Evolutionary conservation across 1,139 yeast species (phyloP).

Genomic region (Entelexis paramagnoliae): DNA sequence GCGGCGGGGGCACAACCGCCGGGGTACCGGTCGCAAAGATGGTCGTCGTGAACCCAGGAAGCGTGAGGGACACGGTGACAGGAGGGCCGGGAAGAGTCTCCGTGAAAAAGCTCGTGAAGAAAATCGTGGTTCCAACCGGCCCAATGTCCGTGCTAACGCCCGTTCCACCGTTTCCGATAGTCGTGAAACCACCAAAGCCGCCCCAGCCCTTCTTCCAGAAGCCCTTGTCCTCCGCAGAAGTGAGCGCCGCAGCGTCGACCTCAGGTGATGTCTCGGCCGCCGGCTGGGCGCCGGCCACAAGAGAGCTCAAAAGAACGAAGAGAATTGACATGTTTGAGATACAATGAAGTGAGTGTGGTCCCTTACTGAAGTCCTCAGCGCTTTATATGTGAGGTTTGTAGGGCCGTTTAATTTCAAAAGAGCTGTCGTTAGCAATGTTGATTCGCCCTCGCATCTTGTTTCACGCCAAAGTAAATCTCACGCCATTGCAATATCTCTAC

Average conservation of each 20-base stretch:
- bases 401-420: background rate
- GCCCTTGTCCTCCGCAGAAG: background rate
- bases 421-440: background rate
- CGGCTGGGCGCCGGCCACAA: background rate
- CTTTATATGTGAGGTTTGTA: too few species aligned
- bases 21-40: background rate
- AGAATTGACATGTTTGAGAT: background rate
- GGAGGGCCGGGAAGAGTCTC: background rate
- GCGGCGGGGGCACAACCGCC: background rate
- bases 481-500: too few species aligned
- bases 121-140: background rate
- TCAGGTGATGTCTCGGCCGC: background rate
- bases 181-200: background rate
- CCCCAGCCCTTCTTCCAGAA: background rate
- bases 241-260: background rate
- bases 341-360: background rate
- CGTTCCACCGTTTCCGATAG: background rate
- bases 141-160: background rate
- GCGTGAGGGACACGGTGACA: background rate
- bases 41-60: slow-evolving; percentile 1
- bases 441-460: too few species aligned
- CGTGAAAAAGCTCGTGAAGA: background rate
- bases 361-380: too few species aligned
- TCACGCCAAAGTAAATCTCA: too few species aligned
- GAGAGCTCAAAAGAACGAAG: background rate